Conservation (phyloP, 225 moss, liverwort and hornwort species). For the Neckera pumila region DNA sequence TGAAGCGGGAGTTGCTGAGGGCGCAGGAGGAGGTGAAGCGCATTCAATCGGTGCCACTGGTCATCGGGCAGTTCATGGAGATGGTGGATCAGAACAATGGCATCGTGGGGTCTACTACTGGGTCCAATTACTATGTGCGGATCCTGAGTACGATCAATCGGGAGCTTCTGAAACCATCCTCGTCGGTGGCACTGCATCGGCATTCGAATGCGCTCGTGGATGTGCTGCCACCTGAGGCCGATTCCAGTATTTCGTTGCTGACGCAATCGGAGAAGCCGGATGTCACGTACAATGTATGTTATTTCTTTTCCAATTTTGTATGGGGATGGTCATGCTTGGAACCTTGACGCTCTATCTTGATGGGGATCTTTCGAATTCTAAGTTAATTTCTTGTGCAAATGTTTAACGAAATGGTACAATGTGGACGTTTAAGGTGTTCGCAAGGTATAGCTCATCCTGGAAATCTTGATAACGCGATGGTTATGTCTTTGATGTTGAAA, state of each 20-base stretch:
- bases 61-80: slow-evolving; percentile 92
- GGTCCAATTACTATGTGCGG: slow-evolving; percentile 87
- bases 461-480: background rate
- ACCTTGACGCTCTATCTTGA: background rate
- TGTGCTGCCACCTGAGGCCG: slow-evolving; percentile 77
- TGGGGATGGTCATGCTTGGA: background rate
- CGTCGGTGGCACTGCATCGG: slow-evolving; percentile 79
- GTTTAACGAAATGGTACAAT: background rate
- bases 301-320: background rate
- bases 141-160: slow-evolving; percentile 87
- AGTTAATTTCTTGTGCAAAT: background rate
- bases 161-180: slow-evolving; percentile 84
- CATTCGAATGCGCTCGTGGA: slow-evolving; percentile 91
- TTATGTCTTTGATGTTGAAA: background rate
- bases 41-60: slow-evolving; percentile 89
- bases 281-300: slow-evolving; percentile 61
- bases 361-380: background rate
- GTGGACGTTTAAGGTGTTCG: background rate
- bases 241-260: slow-evolving; percentile 81
- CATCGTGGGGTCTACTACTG: slow-evolving; percentile 91
- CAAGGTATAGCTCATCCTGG: background rate
- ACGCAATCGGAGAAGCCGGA: slow-evolving; percentile 97
- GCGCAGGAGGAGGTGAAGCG: slow-evolving; percentile 97
- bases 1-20: slow-evolving; percentile 83
- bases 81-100: slow-evolving; percentile 97